Base-by-base conservation (phyloP, 305 asterid genomes). In the Fraxinus dipetala region DNA sequence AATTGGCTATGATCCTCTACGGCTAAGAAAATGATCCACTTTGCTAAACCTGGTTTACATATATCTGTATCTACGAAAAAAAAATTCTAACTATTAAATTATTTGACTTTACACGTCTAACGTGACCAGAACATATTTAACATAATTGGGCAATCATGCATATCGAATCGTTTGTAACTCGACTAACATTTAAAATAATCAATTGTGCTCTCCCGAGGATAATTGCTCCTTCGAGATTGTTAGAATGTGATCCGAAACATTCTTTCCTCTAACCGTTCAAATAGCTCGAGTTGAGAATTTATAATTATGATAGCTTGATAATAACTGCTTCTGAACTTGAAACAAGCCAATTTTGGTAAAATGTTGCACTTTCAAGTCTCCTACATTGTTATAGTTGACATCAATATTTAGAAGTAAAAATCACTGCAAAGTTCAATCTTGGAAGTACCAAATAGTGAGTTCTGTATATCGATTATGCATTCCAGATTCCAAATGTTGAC, bases 401-500 rank as follows among this genome's bases (percentile, higher is more conserved):
- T 51, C 43, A 36, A 38, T 38, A 38, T 38, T 38, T 54, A 54
- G 65, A n/a, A n/a, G 65, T 54, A n/a, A 28, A 51, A 36, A 81
- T 38, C 31, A 22, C 36, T 48, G 20, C 45, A 16, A 79, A 78
- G 78, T 56, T 78, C 81, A 48, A 20, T 35, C 26, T 43, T 63
- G 32, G 56, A 61, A 20, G 70, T 22, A 0, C 16, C 70, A 6
- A 18, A 61, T 43, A 3, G 78, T 75, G 61, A 22, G 61, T 45
- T 75, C 35, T 8, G 13, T 28, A 38, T 26, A 3, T 8, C 8
- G 40, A 69, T 5, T 35, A 88, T 91, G 95, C 83, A 56, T 78
- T 72, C 84, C 78, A 85, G 86, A 75, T 84, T 84, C 70, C 85
- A 79, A 40, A 73, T 40, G 75, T 31, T 34, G 45, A 35, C 77